Conservation (phyloP, 495 filamentous ascomycete genomes). For the Emericellopsis terricola region DNA sequence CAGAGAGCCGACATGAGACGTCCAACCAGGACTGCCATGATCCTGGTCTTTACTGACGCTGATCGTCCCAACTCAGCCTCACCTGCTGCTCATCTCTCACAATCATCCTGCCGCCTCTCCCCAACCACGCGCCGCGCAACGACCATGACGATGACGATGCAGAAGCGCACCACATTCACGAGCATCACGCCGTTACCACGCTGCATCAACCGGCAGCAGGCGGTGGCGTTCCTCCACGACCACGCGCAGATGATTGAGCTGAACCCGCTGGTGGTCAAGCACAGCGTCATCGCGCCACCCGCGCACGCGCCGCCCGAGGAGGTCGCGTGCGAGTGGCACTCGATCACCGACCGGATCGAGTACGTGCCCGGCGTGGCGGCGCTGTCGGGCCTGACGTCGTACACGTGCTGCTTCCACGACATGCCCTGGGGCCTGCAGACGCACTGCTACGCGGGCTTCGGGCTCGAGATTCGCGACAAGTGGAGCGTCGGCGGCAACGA, state of each 20-base stretch:
- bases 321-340: conserved; percentile 51
- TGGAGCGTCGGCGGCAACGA: conserved; percentile 46
- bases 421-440: conserved; percentile 50
- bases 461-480: conserved; percentile 49
- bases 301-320: conserved; percentile 45
- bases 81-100: too few relatives aligned
- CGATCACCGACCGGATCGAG: conserved; percentile 48
- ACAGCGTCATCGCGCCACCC: conserved; percentile 44
- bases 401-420: conserved; percentile 60
- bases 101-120: too few relatives aligned
- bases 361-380: conserved; percentile 48
- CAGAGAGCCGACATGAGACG: too few relatives aligned
- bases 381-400: conserved; percentile 45
- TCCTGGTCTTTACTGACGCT: too few relatives aligned
- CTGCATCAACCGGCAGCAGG: conserved; percentile 44
- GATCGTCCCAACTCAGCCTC: too few relatives aligned
- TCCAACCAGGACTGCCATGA: too few relatives aligned
- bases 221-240: conserved; percentile 50
- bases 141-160: too few relatives aligned
- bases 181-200: conserved; percentile 53
- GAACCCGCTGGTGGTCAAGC: conserved; percentile 59
- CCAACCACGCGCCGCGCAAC: too few relatives aligned
- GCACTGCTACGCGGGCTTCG: conserved; percentile 50
- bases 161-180: conserved; percentile 41
- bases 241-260: conserved; percentile 65